These are phyloP conservation scores for Mycena kentingensis DNA, from an alignment of 768 basidiomycete species.

Conservation along the genomic window DNA sequence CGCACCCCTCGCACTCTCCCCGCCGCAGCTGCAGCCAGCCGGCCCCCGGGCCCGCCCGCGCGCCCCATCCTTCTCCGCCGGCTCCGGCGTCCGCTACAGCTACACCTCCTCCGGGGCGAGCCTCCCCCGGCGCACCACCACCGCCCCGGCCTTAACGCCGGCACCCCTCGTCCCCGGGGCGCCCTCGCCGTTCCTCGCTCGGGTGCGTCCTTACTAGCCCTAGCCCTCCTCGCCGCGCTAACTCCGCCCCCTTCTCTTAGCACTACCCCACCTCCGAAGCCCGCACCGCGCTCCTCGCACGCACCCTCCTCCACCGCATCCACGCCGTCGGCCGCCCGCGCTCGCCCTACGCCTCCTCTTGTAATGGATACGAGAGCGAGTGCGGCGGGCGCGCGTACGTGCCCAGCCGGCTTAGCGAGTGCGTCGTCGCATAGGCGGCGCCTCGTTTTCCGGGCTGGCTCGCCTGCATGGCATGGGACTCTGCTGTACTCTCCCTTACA, in stretches of 20 bases:
- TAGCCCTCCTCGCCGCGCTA: too few species aligned
- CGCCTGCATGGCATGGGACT: too few species aligned
- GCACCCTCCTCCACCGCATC: conserved; percentile 20
- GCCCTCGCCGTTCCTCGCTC: conserved; percentile 19
- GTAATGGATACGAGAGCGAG: conserved; percentile 18
- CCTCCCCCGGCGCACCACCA: neutral
- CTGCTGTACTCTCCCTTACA: too few species aligned
- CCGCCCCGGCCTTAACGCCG: neutral
- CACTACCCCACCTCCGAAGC: conserved; percentile 24
- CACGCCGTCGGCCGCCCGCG: conserved; percentile 23
- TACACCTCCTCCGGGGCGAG: conserved; percentile 2
- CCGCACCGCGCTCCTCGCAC: conserved; percentile 21
- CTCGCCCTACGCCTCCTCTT: neutral
- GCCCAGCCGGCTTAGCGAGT: conserved; percentile 19
- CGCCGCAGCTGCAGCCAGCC: neutral
- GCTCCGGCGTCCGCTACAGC: conserved; percentile 1
- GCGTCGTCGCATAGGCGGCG: too few species aligned
- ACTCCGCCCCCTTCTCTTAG: too few species aligned
- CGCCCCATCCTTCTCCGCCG: conserved; percentile 20
- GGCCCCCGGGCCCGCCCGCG: conserved; percentile 12
- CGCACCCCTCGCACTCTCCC: conserved; percentile 3
- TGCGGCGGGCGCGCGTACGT: conserved; percentile 11
- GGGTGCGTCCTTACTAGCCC: too few species aligned
- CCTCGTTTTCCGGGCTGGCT: too few species aligned
- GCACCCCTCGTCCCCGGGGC: conserved; percentile 3